Base-by-base conservation (phyloP, 78 protist species). In the Polysphondylium violaceum region DNA sequence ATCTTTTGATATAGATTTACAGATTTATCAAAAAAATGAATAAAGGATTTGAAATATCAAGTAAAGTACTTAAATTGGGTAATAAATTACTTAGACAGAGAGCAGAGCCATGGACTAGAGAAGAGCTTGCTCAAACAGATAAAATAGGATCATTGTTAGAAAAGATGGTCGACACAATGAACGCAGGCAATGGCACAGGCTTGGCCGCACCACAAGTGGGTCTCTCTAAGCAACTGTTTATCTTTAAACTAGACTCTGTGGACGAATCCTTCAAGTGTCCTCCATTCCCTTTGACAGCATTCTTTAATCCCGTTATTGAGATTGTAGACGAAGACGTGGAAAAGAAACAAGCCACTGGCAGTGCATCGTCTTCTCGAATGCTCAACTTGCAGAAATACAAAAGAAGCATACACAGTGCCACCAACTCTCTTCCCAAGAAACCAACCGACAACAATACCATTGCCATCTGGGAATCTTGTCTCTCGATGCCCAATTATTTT, bases 131-230 rank as follows among this genome's bases (percentile, higher is more conserved):
- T 1, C 79, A 83, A 17, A 36, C 59, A 16, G 29, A 27, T 12
- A 38, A 47, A 41, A n/a, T 83, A 16, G 90, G 69, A 50, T 58
- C 51, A 21, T 1, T 83, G 9, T 56, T 83, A n/a, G 90, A 83
- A 29, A 43, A 3, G 51, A 58, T 83, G 90, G 25, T 27, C 0
- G 35, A 25, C 17, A 78, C 67, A 25, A 83, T 83, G 90, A 21
- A 51, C 12, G 23, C 2, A 4, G 43, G 53, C 64, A 55, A 23
- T 25, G 90, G 90, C 5, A 68, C 77, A 27, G 90, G 90, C 9
- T 69, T 83, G 8, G 90, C 90, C 36, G 90, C 90, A 35, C 90
- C 90, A 1, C 90, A 83, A 43, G 41, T 83, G 0, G 90, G 90
- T 9, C 19, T 69, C 4, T 23, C 67, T 11, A 83, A 83, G n/a